A percentile compares a stretch with the other conserved stretches of the same genome.
Conservation (phyloP, 768 basidiomycete species). For the Leccinum truebloodii region DNA sequence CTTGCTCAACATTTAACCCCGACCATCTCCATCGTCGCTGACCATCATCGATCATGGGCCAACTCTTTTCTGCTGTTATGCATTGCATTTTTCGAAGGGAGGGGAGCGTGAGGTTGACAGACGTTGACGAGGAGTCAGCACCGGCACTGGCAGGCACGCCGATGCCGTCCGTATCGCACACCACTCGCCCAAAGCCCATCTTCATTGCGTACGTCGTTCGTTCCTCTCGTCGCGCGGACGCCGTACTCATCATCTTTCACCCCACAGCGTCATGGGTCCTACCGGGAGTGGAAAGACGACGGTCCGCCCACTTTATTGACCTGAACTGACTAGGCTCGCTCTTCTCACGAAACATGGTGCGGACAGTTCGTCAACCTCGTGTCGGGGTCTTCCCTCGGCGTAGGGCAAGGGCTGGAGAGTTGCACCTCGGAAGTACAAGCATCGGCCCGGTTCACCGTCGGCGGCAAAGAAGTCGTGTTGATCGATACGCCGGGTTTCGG, state of each 20-base stretch:
- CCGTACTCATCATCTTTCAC: slow-evolving; percentile 6
- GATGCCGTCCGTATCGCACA: slow-evolving; percentile 1
- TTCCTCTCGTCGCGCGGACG: neutral
- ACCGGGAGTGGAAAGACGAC: slow-evolving; percentile 36
- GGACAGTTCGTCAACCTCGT: slow-evolving; percentile 37
- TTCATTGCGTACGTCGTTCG: slow-evolving; percentile 28
- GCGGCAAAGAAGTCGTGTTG: slow-evolving; percentile 42
- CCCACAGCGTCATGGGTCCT: slow-evolving; percentile 30
- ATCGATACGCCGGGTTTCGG: slow-evolving; percentile 68
- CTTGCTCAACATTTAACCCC: slow-evolving; percentile 1
- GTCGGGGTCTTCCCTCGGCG: slow-evolving; percentile 29
- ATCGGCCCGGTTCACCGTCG: slow-evolving; percentile 25
- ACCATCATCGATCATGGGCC: slow-evolving; percentile 22
- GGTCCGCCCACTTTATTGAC: slow-evolving; percentile 16
- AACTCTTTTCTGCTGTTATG: slow-evolving; percentile 11
- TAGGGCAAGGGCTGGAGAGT: slow-evolving; percentile 37
- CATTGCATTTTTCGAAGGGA: slow-evolving; percentile 10
- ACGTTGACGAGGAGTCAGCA: slow-evolving; percentile 20
- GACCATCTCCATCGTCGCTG: slow-evolving; percentile 13
- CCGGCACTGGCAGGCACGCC: neutral
- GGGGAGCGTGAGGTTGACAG: slow-evolving; percentile 16
- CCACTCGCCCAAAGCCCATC: slow-evolving; percentile 16
- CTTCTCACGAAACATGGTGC: neutral
- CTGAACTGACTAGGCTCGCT: neutral
- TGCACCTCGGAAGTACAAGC: slow-evolving; percentile 35